phyloP scores from a whole-genome alignment of 176 grass and related monocot species.

The Bolboschoenus planiculmis region DNA sequence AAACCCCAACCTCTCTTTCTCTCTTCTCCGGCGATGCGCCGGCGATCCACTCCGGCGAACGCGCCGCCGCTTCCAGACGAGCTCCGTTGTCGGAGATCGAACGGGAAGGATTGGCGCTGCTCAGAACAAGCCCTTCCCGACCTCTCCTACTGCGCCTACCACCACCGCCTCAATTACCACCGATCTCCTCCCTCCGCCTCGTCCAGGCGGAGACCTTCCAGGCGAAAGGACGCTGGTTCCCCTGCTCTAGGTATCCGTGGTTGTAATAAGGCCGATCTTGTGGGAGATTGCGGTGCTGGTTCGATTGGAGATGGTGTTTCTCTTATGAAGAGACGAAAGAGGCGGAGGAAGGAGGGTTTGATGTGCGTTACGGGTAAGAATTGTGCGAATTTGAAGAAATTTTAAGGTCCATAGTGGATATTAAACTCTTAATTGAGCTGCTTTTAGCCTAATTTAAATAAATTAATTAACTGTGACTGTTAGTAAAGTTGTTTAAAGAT shows the following conservation, averaged over 20 bases:
- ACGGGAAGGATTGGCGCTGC: constrained; percentile 27
- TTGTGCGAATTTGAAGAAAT: background rate
- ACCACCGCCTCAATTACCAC: constrained; percentile 31
- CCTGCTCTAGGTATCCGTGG: background rate
- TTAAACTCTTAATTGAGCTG: background rate
- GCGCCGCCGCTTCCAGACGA: constrained; percentile 25
- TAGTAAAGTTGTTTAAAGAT: background rate
- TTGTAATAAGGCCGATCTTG: background rate
- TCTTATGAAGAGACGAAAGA: background rate
- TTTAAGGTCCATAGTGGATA: background rate
- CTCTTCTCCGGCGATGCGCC: constrained; percentile 18
- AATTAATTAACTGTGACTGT: background rate
- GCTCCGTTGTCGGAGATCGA: constrained; percentile 7
- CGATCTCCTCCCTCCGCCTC: background rate
- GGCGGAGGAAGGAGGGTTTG: constrained; percentile 2
- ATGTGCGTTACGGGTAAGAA: background rate
- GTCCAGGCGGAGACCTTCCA: background rate
- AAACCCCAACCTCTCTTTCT: background rate
- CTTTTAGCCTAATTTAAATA: background rate
- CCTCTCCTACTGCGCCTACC: constrained; percentile 32
- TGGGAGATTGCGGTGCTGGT: background rate
- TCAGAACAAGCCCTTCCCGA: constrained; percentile 16
- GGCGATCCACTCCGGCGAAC: constrained; percentile 13
- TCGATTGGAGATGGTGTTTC: background rate
- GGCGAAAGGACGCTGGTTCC: background rate